Conservation (phyloP, 768 basidiomycete species). For the Macrolepiota dolichaula region DNA sequence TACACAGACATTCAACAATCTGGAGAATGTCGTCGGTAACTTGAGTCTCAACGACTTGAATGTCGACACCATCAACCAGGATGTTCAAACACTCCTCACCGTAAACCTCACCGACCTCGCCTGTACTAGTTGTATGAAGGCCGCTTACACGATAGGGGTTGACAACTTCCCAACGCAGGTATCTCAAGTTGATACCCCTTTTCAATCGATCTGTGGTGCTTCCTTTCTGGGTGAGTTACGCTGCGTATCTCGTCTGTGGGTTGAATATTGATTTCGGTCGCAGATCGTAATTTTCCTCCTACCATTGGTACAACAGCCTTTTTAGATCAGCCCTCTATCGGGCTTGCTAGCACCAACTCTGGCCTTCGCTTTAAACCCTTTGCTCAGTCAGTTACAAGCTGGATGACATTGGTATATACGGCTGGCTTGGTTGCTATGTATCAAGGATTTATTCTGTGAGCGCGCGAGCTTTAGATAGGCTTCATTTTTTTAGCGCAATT, state of each 20-base stretch:
- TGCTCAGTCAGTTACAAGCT: neutral
- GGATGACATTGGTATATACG: neutral
- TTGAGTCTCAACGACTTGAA: slow-evolving; percentile 24
- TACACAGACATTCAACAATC: slow-evolving; percentile 43
- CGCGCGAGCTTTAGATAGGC: neutral
- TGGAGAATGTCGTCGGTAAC: slow-evolving; percentile 37
- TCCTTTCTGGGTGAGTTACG: slow-evolving; percentile 37
- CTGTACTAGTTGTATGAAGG: slow-evolving; percentile 46
- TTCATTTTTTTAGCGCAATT: neutral
- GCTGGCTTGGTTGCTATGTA: neutral
- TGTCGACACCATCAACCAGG: slow-evolving; percentile 16
- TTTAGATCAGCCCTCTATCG: neutral
- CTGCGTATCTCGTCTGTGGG: neutral
- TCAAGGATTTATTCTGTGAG: neutral
- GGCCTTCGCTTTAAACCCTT: neutral
- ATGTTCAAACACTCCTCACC: slow-evolving; percentile 22
- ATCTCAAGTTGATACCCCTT: slow-evolving; percentile 12
- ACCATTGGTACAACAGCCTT: neutral
- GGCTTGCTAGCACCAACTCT: neutral
- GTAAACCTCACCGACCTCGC: slow-evolving; percentile 29
- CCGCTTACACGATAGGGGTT: slow-evolving; percentile 33
- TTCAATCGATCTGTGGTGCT: slow-evolving; percentile 36
- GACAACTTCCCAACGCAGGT: slow-evolving; percentile 30
- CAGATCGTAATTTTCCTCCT: slow-evolving; percentile 1
- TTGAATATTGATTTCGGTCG: neutral